Evolutionary conservation across 192 early-diverging fungal genomes (phyloP), one percentile per base, ranked within the genome.

Genomic region (Rhizophagus prolifer): DNA sequence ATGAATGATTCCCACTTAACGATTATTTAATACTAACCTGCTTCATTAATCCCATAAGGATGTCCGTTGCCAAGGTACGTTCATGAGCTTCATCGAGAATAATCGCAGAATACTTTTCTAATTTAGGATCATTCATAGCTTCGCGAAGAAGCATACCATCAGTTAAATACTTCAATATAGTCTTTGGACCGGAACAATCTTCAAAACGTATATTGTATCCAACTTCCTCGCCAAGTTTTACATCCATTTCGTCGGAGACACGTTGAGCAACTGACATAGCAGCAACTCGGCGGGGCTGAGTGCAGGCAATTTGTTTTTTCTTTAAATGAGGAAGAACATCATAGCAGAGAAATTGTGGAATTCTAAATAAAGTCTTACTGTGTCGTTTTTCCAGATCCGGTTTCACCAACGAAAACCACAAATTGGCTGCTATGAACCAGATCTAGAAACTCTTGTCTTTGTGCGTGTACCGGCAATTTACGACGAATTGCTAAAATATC

Each of bases 241-340:
- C 94, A 77, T 97, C 96, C 87, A 99, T 83, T 76, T 99, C 98
- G 74, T 98, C 96, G 3, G 97, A 93, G 19, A 99, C 98, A 86
- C 98, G 97, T 83, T 96, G 92, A 14, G 98, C 97, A 58, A 99
- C 97, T 46, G 96, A 97, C 94, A 95, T 99, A n/a, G 98, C 98
- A 9, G 98, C 97, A 34, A 99, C 96, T 86, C 98, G 91, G 81
- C 98, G 93, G 21, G 98, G 98, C 79, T 99, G 98, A 50, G 98
- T 99, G 85, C 98, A 99, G 16, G 96, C 98, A 82, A 98, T 95
- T 86, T 95, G 91, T 78, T 92, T 95, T 38, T 92, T 91, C 70
- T 96, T 93, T 21, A 89, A 79, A 54, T 92, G 96, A 47, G 98
- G 97, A 65, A 97, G 87, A 75, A 94, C 90, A 84, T 99, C 97